These are phyloP conservation scores for Penicillium pancosmium DNA, from an alignment of 495 filamentous ascomycete species.

Conservation along the genomic window DNA sequence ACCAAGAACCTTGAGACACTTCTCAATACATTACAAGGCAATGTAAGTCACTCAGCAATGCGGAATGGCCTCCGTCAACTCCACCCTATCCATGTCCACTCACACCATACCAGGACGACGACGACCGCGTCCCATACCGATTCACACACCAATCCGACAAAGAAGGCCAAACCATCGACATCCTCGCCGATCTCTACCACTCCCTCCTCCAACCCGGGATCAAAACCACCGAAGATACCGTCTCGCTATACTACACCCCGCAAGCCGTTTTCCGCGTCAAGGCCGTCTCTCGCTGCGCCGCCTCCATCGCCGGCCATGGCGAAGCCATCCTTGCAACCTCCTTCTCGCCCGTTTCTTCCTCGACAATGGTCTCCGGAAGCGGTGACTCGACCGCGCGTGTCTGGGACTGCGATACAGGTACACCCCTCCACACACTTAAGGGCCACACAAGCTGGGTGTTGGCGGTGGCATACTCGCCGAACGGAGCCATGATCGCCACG, in stretches of 20 bases:
- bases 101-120: slow-evolving; percentile 55
- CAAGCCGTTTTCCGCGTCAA: slow-evolving; percentile 95
- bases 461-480: slow-evolving; percentile 82
- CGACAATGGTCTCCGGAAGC: slow-evolving; percentile 82
- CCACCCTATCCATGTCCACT: not conserved
- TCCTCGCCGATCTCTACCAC: slow-evolving; percentile 75
- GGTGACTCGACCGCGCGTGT: slow-evolving; percentile 92
- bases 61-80: no score
- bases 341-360: slow-evolving; percentile 82
- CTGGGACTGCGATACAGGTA: slow-evolving; percentile 96
- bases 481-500: slow-evolving; percentile 80
- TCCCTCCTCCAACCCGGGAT: slow-evolving; percentile 63
- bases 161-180: slow-evolving; percentile 58
- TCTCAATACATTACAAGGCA: slow-evolving; percentile 84
- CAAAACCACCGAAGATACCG: slow-evolving; percentile 71
- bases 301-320: slow-evolving; percentile 87
- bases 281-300: slow-evolving; percentile 85
- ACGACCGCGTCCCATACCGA: slow-evolving; percentile 85
- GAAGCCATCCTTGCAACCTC: slow-evolving; percentile 86
- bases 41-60: slow-evolving; percentile 54
- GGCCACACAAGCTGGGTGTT: slow-evolving; percentile 95
- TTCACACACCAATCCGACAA: slow-evolving; percentile 70
- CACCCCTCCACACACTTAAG: slow-evolving; percentile 84
- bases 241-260: slow-evolving; percentile 80
- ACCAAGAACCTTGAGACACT: slow-evolving; percentile 88